Percentiles rank a stretch among this genome's conserved stretches.
Conservation (phyloP, 2,329 filamentous ascomycete genomes). For the Sclerotinia trifoliorum region DNA sequence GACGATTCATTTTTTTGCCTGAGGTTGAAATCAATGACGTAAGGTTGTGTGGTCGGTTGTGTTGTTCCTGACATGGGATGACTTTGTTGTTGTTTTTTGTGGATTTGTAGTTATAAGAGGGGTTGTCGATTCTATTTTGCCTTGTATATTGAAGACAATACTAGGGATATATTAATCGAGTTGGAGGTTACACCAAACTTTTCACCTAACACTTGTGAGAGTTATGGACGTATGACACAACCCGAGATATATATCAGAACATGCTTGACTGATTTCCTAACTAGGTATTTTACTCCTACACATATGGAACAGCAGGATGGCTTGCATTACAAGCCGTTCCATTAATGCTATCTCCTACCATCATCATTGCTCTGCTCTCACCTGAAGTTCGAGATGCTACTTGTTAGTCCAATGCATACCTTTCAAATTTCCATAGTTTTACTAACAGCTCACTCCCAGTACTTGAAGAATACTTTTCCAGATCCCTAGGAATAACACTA, state of each 20-base stretch:
- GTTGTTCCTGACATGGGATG: not conserved
- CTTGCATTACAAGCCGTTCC: conserved; percentile 48
- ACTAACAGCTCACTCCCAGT: conserved; percentile 41
- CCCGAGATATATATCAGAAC: not conserved
- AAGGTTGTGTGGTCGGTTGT: not conserved
- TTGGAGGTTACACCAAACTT: not conserved
- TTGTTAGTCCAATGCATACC: conserved; percentile 43
- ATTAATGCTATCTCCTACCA: conserved; percentile 57
- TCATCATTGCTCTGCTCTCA: conserved; percentile 59
- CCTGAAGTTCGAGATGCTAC: conserved; percentile 55
- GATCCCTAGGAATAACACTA: conserved; percentile 57
- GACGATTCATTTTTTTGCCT: not conserved
- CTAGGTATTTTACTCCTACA: conserved; percentile 52
- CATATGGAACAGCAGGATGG: conserved; percentile 52
- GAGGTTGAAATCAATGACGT: not conserved
- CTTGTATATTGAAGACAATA: not conserved
- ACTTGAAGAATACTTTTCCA: conserved; percentile 63
- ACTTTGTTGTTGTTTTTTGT: not conserved
- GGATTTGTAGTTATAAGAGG: not conserved
- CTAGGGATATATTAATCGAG: not conserved
- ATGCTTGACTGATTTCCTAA: conserved; percentile 32
- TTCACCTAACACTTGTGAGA: not conserved
- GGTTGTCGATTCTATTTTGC: not conserved
- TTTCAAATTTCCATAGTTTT: conserved; percentile 17
- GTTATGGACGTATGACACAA: conserved; percentile 16